Evolutionary conservation across 768 basidiomycete genomes (phyloP).

Genomic region (Steccherinum ochraceum): DNA sequence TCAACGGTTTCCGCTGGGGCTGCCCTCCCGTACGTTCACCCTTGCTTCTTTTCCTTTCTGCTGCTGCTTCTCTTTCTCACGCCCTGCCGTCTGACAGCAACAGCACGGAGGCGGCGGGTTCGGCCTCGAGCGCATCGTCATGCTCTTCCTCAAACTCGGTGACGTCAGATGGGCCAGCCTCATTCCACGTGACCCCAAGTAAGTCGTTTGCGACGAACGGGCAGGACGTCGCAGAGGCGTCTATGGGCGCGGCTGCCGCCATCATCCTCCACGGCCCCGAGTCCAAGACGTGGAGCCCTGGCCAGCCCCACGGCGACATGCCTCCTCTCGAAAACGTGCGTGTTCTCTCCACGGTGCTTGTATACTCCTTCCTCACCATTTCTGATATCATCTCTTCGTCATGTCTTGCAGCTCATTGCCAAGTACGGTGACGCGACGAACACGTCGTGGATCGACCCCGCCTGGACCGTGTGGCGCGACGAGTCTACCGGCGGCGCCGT

Average conservation of each 20-base stretch:
- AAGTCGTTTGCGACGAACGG: conserved; percentile 54
- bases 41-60: neutral
- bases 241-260: conserved; percentile 16
- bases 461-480: conserved; percentile 43
- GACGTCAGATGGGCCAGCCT: conserved; percentile 88
- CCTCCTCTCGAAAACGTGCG: conserved; percentile 27
- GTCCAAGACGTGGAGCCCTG: conserved; percentile 19
- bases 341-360: conserved; percentile 2
- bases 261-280: conserved; percentile 24
- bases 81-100: neutral
- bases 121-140: conserved; percentile 89
- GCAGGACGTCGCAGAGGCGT: conserved; percentile 19
- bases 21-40: conserved; percentile 55
- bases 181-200: conserved; percentile 96
- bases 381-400: neutral
- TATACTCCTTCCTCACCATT: neutral
- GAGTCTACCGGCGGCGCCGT: conserved; percentile 51
- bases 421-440: conserved; percentile 62
- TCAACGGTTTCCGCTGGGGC: conserved; percentile 92
- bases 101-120: conserved; percentile 93
- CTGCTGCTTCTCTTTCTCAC: neutral
- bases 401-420: conserved; percentile 41
- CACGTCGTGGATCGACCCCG: conserved; percentile 64
- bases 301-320: conserved; percentile 19
- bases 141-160: conserved; percentile 95